Conservation (phyloP, 192 early-diverging fungal species). For the Linnemannia schmuckeri region DNA sequence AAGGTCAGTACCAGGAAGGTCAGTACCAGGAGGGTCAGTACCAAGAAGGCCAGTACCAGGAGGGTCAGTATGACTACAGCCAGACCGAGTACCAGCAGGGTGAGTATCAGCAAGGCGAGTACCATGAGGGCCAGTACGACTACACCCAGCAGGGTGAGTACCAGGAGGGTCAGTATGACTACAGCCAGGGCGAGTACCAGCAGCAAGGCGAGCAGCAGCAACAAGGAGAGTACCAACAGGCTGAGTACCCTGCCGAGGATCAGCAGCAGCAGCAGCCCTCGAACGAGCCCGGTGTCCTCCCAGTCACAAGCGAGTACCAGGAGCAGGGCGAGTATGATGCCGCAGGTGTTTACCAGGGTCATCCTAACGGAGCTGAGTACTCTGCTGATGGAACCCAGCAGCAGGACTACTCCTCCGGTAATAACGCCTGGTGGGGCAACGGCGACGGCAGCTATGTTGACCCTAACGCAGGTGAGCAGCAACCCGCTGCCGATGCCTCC, state of each 20-base stretch:
- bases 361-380: conserved; percentile 63
- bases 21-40: conserved; percentile 20
- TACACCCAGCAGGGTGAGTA: conserved; percentile 25
- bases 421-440: conserved; percentile 60
- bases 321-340: conserved; percentile 42
- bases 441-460: conserved; percentile 19
- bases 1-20: conserved; percentile 45
- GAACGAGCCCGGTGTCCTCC: conserved; percentile 36
- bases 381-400: conserved; percentile 58
- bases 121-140: conserved; percentile 28
- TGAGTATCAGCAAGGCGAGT: conserved; percentile 40
- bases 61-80: conserved; percentile 10
- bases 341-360: conserved; percentile 36
- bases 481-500: neutral
- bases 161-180: conserved; percentile 17
- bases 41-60: conserved; percentile 30
- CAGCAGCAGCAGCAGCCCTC: conserved; percentile 19
- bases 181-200: conserved; percentile 30
- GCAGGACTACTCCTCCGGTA: conserved; percentile 29
- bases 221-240: conserved; percentile 26
- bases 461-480: conserved; percentile 22
- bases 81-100: conserved; percentile 31
- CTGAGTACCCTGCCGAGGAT: conserved; percentile 16
- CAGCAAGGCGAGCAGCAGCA: conserved; percentile 17
- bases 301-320: conserved; percentile 52